These are phyloP conservation scores for Globisporangium emineosum DNA, from an alignment of 352 stramenopile species.

Conservation along the genomic window DNA sequence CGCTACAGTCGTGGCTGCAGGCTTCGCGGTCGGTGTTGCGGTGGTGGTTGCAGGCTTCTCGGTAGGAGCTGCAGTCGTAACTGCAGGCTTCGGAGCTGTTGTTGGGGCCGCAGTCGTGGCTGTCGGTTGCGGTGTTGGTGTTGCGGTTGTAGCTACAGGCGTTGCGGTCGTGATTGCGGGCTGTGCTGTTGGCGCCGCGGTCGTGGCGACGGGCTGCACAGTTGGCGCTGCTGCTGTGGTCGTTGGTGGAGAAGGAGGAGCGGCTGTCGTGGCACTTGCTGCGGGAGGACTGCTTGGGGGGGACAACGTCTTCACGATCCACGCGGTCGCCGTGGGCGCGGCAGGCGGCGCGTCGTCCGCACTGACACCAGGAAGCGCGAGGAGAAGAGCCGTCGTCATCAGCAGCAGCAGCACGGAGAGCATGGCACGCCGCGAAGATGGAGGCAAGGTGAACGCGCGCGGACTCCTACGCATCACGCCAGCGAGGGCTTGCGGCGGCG, in stretches of 20 bases:
- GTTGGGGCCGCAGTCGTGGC: not conserved
- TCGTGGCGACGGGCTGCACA: not conserved
- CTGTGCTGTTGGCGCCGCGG: conserved; percentile 6
- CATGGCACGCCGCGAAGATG: not conserved
- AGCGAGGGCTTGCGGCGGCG: not conserved
- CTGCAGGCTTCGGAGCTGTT: not conserved
- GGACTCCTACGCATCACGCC: not conserved
- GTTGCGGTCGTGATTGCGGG: not conserved
- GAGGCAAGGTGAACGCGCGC: too few relatives aligned
- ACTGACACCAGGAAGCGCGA: not conserved
- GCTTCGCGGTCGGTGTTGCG: conserved; percentile 11
- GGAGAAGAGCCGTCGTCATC: not conserved
- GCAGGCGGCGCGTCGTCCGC: not conserved
- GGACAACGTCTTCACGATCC: not conserved
- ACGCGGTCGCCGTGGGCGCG: not conserved
- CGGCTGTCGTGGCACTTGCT: not conserved
- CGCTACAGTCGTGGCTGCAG: conserved; percentile 13
- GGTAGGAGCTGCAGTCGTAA: conserved; percentile 6
- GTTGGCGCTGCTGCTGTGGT: not conserved
- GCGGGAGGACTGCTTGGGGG: not conserved
- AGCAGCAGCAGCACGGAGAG: not conserved
- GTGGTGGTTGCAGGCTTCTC: conserved; percentile 12
- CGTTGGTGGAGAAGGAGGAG: not conserved
- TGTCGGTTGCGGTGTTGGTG: conserved; percentile 6
- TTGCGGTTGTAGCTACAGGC: not conserved